Conservation (phyloP, 768 basidiomycete species). For the Termitomyces sp. region DNA sequence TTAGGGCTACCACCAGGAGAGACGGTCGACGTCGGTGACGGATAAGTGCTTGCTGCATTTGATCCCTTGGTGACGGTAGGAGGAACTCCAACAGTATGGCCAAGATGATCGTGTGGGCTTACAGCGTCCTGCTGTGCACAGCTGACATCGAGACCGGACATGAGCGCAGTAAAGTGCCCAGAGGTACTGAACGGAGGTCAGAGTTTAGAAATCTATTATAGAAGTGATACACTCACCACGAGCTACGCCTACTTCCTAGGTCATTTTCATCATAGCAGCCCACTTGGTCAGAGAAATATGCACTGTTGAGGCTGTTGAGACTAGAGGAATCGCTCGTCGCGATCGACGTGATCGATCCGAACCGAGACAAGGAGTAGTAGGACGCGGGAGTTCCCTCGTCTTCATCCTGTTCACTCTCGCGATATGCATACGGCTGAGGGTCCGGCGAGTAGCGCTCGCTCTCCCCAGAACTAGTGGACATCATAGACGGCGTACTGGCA, state of each 20-base stretch:
- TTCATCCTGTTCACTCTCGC: conserved; percentile 49
- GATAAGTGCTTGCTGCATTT: conserved; percentile 18
- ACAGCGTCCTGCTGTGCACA: conserved; percentile 19
- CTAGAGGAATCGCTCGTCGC: conserved; percentile 63
- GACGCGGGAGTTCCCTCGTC: conserved; percentile 44
- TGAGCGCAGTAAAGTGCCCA: conserved; percentile 36
- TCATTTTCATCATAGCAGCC: conserved; percentile 28
- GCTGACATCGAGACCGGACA: conserved; percentile 40
- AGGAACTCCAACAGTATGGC: conserved; percentile 11
- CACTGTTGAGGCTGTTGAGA: conserved; percentile 48
- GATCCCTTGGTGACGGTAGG: conserved; percentile 5
- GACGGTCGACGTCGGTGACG: conserved; percentile 43
- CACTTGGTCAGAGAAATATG: conserved; percentile 44
- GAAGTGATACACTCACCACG: conserved; percentile 32
- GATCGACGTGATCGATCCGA: conserved; percentile 58
- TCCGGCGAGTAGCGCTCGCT: conserved; percentile 58
- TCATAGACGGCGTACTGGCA: conserved; percentile 47
- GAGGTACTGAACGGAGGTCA: conserved; percentile 25
- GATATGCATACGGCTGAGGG: conserved; percentile 42
- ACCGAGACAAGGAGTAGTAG: conserved; percentile 51
- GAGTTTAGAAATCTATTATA: conserved; percentile 1
- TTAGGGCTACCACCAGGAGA: conserved; percentile 35
- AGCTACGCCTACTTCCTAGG: conserved; percentile 30
- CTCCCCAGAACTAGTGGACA: conserved; percentile 45
- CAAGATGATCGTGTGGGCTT: conserved; percentile 8